Conservation (phyloP, 495 filamentous ascomycete species). For the Hyaloscypha variabilis region DNA sequence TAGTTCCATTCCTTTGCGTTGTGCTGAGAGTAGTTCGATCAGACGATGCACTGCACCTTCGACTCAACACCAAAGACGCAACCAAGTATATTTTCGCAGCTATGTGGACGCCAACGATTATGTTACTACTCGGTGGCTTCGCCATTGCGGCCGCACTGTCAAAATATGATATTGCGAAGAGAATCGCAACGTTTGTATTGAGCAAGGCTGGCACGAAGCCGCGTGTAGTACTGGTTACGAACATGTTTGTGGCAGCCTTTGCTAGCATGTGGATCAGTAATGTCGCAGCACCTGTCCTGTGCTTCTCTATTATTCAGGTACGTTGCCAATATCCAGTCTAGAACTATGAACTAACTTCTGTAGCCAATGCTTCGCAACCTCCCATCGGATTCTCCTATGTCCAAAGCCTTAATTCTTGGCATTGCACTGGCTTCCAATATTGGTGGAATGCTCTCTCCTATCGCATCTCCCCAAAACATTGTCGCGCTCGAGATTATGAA, state of each 20-base stretch:
- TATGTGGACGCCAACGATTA: constrained; percentile 99
- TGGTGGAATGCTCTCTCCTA: constrained; percentile 93
- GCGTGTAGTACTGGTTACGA: constrained; percentile 83
- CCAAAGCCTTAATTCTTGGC: constrained; percentile 92
- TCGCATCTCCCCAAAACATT: constrained; percentile 96
- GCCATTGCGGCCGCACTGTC: constrained; percentile 93
- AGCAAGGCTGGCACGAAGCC: constrained; percentile 94
- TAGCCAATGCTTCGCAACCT: constrained; percentile 93
- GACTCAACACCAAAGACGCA: constrained; percentile 74
- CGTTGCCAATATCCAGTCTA: not conserved
- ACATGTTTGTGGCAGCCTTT: constrained; percentile 98
- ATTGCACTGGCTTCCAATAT: constrained; percentile 96
- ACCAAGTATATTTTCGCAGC: constrained; percentile 82
- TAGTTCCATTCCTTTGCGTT: constrained; percentile 93
- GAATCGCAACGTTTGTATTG: constrained; percentile 95
- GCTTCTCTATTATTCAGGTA: constrained; percentile 94
- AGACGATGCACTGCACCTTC: constrained; percentile 66
- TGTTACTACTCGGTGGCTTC: constrained; percentile 96
- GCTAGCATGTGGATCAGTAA: constrained; percentile 99
- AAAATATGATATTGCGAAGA: constrained; percentile 96
- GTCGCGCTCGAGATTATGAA: constrained; percentile 95
- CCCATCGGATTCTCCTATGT: constrained; percentile 84
- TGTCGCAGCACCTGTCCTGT: constrained; percentile 96
- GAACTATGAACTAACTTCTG: not conserved
- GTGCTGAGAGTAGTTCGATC: constrained; percentile 81